Evolutionary conservation across 495 filamentous ascomycete genomes (phyloP).

Genomic region (Trichoderma asperelloides): DNA sequence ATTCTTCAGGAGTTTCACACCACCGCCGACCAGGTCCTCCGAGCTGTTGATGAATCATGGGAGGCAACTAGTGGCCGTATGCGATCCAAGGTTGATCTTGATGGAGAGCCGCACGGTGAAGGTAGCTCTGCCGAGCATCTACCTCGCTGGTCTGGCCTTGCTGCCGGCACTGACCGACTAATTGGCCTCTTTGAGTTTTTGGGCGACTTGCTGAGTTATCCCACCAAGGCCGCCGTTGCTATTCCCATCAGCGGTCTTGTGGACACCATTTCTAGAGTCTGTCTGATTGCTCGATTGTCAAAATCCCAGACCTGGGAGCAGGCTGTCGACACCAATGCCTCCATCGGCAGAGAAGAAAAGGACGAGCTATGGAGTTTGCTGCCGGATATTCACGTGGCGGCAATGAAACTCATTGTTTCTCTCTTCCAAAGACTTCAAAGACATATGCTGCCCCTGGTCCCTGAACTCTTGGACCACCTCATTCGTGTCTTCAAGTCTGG

Average conservation of each 20-base stretch:
- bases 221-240: conserved; percentile 51
- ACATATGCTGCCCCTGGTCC: conserved; percentile 43
- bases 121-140: conserved; percentile 31
- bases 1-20: conserved; percentile 52
- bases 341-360: conserved; percentile 67
- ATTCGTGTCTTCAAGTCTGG: conserved; percentile 60
- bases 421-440: conserved; percentile 46
- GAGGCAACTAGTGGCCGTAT: conserved; percentile 44
- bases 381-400: conserved; percentile 62
- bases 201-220: conserved; percentile 33
- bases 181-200: conserved; percentile 55
- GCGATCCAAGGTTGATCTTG: conserved; percentile 23
- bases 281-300: conserved; percentile 53
- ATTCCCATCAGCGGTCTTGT: conserved; percentile 56
- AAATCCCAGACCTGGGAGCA: conserved; percentile 25
- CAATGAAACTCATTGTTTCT: conserved; percentile 47
- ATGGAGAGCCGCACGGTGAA: conserved; percentile 34
- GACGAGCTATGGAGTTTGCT: conserved; percentile 62
- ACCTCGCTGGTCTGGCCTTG: conserved; percentile 60
- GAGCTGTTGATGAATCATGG: conserved; percentile 71
- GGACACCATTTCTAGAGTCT: conserved; percentile 57
- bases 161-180: conserved; percentile 60
- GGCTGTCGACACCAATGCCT: conserved; percentile 46
- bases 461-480: conserved; percentile 56
- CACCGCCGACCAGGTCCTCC: conserved; percentile 66